Conservation (phyloP, 176 grass and related monocot species). For the Chloris gayana region DNA sequence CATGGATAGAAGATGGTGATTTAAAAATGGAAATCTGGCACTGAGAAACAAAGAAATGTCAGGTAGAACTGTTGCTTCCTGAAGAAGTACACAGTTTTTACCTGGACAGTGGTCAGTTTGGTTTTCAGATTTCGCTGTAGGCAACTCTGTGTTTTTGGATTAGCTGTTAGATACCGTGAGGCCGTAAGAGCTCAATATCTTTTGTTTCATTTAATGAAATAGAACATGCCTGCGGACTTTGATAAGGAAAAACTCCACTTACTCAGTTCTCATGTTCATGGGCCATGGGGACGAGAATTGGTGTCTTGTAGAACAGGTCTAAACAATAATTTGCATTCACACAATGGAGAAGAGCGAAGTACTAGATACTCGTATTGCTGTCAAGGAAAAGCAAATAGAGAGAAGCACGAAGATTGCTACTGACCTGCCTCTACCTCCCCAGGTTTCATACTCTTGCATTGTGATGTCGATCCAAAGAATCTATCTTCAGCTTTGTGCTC, state of each 20-base stretch:
- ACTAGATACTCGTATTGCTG: constrained; percentile 32
- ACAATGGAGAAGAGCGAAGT: constrained; percentile 24
- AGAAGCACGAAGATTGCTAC: constrained; percentile 33
- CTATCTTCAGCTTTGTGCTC: constrained; percentile 60
- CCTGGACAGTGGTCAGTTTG: neutral
- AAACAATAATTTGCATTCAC: constrained; percentile 20
- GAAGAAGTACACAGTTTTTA: neutral
- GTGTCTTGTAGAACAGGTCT: constrained; percentile 18
- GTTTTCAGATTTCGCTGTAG: neutral
- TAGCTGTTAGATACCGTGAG: neutral
- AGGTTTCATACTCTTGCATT: constrained; percentile 47
- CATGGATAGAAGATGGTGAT: constrained; percentile 17
- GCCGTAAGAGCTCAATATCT: neutral
- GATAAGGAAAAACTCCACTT: neutral
- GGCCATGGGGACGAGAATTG: constrained; percentile 3
- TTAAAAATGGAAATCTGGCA: constrained; percentile 1
- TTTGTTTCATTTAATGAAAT: neutral
- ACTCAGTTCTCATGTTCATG: constrained; percentile 6
- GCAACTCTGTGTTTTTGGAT: neutral
- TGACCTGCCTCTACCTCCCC: constrained; percentile 64
- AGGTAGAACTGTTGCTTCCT: neutral
- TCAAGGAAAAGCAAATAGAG: constrained; percentile 53
- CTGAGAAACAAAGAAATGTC: neutral
- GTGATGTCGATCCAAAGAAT: constrained; percentile 72
- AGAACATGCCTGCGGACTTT: neutral